A percentile compares a stretch with the other conserved stretches of the same genome.
These are phyloP conservation scores for Fusarium duplospermum DNA, from an alignment of 2,329 filamentous ascomycete species.

Conservation along the genomic window DNA sequence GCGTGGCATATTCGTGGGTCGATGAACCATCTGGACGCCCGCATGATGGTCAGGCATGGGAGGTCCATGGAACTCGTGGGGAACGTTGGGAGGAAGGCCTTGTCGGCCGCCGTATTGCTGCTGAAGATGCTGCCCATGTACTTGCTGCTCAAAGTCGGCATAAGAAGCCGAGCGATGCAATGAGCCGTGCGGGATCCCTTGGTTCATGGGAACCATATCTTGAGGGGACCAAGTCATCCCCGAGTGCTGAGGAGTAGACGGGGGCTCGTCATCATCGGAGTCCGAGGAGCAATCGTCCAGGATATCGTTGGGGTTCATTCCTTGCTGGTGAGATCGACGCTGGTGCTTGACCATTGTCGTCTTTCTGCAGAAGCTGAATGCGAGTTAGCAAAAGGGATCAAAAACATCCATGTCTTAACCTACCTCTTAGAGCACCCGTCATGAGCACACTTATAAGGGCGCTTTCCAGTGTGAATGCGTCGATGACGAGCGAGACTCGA, in stretches of 20 bases:
- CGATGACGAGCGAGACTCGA: constrained; percentile 74
- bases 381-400: constrained; percentile 28
- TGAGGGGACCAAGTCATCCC: constrained; percentile 64
- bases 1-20: constrained; percentile 59
- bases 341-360: constrained; percentile 79
- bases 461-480: constrained; percentile 74
- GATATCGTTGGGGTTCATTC: constrained; percentile 65
- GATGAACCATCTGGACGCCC: constrained; percentile 61
- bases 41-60: constrained; percentile 58
- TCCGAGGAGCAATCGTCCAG: constrained; percentile 67
- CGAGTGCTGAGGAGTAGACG: constrained; percentile 67
- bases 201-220: constrained; percentile 54
- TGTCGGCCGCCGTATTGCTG: constrained; percentile 59
- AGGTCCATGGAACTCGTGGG: constrained; percentile 58
- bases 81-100: constrained; percentile 55
- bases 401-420: constrained; percentile 16
- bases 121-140: constrained; percentile 52
- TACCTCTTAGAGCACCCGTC: constrained; percentile 73
- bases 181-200: constrained; percentile 49
- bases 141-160: constrained; percentile 64
- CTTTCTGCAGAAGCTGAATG: constrained; percentile 75
- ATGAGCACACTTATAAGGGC: constrained; percentile 73
- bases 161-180: constrained; percentile 67
- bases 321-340: constrained; percentile 69
- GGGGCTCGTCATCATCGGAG: constrained; percentile 69